Evolutionary conservation across 768 basidiomycete species (phyloP).

Genomic region (Lentinula detonsa): DNA sequence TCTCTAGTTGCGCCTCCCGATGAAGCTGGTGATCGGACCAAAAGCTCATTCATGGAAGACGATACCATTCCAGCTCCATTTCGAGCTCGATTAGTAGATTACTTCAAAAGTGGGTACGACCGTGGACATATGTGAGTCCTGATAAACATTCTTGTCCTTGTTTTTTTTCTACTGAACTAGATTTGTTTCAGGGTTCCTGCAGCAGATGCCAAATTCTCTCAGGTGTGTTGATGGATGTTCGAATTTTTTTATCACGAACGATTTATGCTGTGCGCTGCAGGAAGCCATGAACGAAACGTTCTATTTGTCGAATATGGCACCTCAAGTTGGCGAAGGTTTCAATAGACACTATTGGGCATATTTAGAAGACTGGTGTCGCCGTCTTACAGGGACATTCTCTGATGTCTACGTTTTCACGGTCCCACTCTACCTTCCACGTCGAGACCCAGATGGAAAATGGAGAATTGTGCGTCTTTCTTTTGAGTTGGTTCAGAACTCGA

Average conservation of each 20-base stretch:
- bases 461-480: constrained; percentile 64
- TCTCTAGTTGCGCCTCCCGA: constrained; percentile 20
- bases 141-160: not conserved
- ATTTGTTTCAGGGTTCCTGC: constrained; percentile 73
- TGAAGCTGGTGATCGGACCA: constrained; percentile 57
- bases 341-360: constrained; percentile 99
- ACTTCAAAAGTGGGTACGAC: constrained; percentile 91
- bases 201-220: constrained; percentile 89
- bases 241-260: not conserved
- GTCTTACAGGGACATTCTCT: constrained; percentile 78
- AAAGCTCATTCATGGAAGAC: constrained; percentile 83
- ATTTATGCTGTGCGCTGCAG: constrained; percentile 23
- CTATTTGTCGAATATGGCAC: constrained; percentile 90
- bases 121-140: constrained; percentile 87
- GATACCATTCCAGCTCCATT: constrained; percentile 67
- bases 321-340: constrained; percentile 96
- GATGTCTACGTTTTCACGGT: constrained; percentile 98
- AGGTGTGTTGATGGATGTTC: constrained; percentile 35
- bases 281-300: constrained; percentile 97
- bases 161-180: not conserved
- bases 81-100: constrained; percentile 81
- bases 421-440: constrained; percentile 89
- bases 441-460: constrained; percentile 89
- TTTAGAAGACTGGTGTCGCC: constrained; percentile 91
- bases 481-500: not conserved